Evolutionary conservation across 1,284 basidiomycete species (phyloP), one percentile per base, ranked within the genome.

Genomic region (Ganoderma leucocontextum): DNA sequence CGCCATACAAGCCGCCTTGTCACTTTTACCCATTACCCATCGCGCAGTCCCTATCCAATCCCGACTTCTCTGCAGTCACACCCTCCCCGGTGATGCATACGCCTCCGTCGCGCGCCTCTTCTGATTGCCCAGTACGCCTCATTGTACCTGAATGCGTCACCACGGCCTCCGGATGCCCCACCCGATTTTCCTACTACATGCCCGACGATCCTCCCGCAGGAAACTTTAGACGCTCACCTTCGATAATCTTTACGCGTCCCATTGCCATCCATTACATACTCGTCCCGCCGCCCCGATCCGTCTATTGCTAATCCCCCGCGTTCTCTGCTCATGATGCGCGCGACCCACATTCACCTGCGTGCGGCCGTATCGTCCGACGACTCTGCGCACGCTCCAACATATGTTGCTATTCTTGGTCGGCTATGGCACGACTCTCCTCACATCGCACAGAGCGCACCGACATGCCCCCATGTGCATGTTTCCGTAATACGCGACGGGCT

Each of bases 201-300:
- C 59, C 60, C 64, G 64, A 66, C 64, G 64, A 66, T 66, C 60
- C 39, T 33, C 17, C 64, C 64, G 49, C 47, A 38, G 25, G 36
- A 22, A 36, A 53, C 38, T 29, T 52, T 52, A 29, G 38, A 39
- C 59, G 44, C 60, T 66, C 65, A 42, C n/a, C 47, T 42, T 47
- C 60, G 52, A 33, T 59, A 44, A 58, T 53, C 65, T 44, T 41
- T 39, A 58, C 35, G 41, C 52, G 39, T 39, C 22, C 33, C 35
- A 59, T 66, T 47, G 62, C 58, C 42, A 59, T 58, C 12, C 60
- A 25, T 41, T 66, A 62, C 35, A 33, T 62, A 60, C 60, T 41
- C 60, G 52, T 38, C 41, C 52, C 39, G n/a, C 39, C 57, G 2
- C 55, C 29, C 29, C 17, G 52, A n/a, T 52, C 58, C 9, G 36